These are phyloP conservation scores for Globisporangium spiculum DNA, from an alignment of 352 stramenopile species.

Conservation along the genomic window DNA sequence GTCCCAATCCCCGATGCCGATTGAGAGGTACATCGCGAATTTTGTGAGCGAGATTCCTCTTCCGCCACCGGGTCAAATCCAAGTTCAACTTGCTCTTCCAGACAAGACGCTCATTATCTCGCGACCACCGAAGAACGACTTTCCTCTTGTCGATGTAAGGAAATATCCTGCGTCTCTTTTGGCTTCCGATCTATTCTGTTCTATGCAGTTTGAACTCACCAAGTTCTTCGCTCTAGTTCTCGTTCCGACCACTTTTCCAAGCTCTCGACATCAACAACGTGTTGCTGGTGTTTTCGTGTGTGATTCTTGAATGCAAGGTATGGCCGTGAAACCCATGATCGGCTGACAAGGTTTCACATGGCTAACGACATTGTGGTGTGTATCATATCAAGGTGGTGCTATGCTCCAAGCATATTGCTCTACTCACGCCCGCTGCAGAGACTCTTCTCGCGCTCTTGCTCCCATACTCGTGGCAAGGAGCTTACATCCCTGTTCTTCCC, in stretches of 20 bases:
- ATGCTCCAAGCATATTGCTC: conserved; percentile 85
- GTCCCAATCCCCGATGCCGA: conserved; percentile 89
- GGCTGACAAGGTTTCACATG: too few species aligned
- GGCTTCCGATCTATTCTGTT: background rate
- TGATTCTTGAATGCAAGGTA: conserved; percentile 89
- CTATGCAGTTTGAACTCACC: background rate
- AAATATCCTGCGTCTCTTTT: background rate
- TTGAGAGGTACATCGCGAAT: conserved; percentile 97
- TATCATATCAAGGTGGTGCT: conserved; percentile 74
- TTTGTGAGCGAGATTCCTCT: conserved; percentile 96
- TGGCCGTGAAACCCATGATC: too few species aligned
- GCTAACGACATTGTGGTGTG: background rate
- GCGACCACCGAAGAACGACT: conserved; percentile 87
- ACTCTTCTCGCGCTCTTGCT: conserved; percentile 90
- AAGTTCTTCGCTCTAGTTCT: conserved; percentile 63
- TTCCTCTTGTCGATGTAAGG: conserved; percentile 88
- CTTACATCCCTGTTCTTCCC: conserved; percentile 93
- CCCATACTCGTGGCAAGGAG: conserved; percentile 94
- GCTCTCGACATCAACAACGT: conserved; percentile 91
- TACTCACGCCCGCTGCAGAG: conserved; percentile 91
- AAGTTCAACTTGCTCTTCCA: conserved; percentile 88
- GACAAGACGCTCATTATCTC: conserved; percentile 86
- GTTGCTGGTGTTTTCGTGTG: conserved; percentile 86
- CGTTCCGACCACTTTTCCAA: conserved; percentile 92
- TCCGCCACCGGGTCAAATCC: conserved; percentile 88